Evolutionary conservation across 1,139 yeast genomes (phyloP), one percentile per base, ranked within the genome.

Genomic region (Candida tunisiensis): DNA sequence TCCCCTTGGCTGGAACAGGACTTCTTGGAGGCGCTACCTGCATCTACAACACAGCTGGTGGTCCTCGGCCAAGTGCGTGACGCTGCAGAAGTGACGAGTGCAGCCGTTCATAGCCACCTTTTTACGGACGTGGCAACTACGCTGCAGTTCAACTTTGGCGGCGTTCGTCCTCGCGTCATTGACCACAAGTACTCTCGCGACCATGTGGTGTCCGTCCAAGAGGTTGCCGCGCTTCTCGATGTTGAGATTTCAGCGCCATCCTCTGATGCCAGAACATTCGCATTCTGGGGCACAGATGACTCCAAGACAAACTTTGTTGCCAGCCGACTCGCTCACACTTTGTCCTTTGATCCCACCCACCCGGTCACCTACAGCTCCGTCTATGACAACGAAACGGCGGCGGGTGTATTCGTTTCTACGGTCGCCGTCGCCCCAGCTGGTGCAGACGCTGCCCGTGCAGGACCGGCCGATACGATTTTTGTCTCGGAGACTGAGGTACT

Each of bases 371-470:
- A 69, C 45, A 62, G 78, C 49, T 65, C 72, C 31, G 68, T 66
- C 41, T 80, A 58, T 42, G 93, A 83, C 47, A 80, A 78, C 44
- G 52, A 63, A 16, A 54, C 66, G 15, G 63, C 63, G 25, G 88
- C 85, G 21, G 93, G 93, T 37, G 49, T 69, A n/a, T 70, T 74
- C 50, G 80, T 75, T 48, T 66, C 85, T n/a, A 82, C 75, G 46
- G 53, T 82, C 30, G 56, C 62, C 14, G 60, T 71, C 7, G 50
- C 61, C 10, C 41, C 47, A 4, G 29, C 40, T 3, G 35, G 42
- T 4, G 37, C 47, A 5, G 32, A 46, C 19, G 39, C 49, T n/a
- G 40, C 50, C 19, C n/a, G n/a, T n/a, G n/a, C n/a, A n/a, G n/a
- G n/a, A n/a, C 44, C 58, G 13, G 74, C 79, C 14, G 73, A 73